Conservation (phyloP, 2,329 filamentous ascomycete genomes). For the Neonectria ditissima region DNA sequence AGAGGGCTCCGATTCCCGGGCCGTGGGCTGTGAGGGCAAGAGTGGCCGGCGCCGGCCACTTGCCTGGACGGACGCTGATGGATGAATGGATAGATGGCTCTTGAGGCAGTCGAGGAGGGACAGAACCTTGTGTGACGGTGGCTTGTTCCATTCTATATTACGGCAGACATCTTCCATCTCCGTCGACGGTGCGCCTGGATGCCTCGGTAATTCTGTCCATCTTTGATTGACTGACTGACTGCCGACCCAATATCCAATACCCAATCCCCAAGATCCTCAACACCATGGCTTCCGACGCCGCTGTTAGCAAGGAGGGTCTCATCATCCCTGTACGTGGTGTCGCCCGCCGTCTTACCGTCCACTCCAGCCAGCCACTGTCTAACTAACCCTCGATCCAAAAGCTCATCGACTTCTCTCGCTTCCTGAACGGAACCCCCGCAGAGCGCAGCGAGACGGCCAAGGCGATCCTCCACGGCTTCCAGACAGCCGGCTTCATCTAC, state of each 20-base stretch:
- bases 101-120: neutral
- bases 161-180: neutral
- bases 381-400: conserved; percentile 23
- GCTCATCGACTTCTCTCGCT: conserved; percentile 73
- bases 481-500: conserved; percentile 90
- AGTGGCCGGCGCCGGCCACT: neutral
- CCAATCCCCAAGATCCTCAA: neutral
- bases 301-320: conserved; percentile 64
- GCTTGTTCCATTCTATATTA: neutral
- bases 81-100: neutral
- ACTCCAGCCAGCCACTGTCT: neutral
- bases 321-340: conserved; percentile 63
- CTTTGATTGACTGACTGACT: neutral
- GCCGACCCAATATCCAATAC: neutral
- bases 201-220: neutral
- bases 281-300: conserved; percentile 52
- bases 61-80: neutral
- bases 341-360: neutral
- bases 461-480: conserved; percentile 83
- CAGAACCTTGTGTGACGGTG: neutral
- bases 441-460: conserved; percentile 75
- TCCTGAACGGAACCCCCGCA: conserved; percentile 71
- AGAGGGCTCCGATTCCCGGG: neutral
- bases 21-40: neutral
- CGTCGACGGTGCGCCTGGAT: neutral